Evolutionary conservation across 306 rosid species (phyloP).

Genomic region (Phaseolus lunatus): DNA sequence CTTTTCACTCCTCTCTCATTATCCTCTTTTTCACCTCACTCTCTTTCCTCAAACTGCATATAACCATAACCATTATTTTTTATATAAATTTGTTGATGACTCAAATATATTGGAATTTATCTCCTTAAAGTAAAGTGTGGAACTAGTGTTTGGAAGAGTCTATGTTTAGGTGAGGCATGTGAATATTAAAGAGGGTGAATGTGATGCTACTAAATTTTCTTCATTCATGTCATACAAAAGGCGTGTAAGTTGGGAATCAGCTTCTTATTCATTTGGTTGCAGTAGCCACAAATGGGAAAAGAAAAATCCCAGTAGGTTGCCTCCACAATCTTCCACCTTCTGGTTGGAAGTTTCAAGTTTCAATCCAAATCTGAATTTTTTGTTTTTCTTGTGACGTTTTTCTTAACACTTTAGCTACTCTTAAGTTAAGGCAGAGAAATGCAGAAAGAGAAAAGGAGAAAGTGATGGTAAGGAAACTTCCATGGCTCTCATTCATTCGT

Average conservation of each 20-base stretch:
- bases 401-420: too few species aligned
- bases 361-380: neutral
- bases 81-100: too few species aligned
- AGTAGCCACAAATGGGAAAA: slow-evolving; percentile 18
- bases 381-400: neutral
- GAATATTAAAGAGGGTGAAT: slow-evolving; percentile 33
- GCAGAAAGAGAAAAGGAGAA: slow-evolving; percentile 25
- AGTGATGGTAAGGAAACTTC: slow-evolving; percentile 46
- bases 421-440: too few species aligned
- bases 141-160: slow-evolving; percentile 18
- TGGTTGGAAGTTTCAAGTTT: slow-evolving; percentile 1
- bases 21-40: too few species aligned
- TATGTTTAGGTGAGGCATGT: slow-evolving; percentile 28
- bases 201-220: slow-evolving; percentile 14
- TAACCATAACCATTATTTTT: too few species aligned
- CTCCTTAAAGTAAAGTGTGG: too few species aligned
- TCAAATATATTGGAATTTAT: too few species aligned
- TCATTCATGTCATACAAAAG: slow-evolving; percentile 33
- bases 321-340: slow-evolving; percentile 33
- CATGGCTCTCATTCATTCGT: slow-evolving; percentile 9
- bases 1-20: neutral
- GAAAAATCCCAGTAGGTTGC: slow-evolving; percentile 25
- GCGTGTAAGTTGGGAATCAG: slow-evolving; percentile 15
- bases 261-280: slow-evolving; percentile 22
- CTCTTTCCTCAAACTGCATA: too few species aligned